phyloP scores from a whole-genome alignment of 2,329 filamentous ascomycete genomes.

The Neofusicoccum cordaticola region DNA sequence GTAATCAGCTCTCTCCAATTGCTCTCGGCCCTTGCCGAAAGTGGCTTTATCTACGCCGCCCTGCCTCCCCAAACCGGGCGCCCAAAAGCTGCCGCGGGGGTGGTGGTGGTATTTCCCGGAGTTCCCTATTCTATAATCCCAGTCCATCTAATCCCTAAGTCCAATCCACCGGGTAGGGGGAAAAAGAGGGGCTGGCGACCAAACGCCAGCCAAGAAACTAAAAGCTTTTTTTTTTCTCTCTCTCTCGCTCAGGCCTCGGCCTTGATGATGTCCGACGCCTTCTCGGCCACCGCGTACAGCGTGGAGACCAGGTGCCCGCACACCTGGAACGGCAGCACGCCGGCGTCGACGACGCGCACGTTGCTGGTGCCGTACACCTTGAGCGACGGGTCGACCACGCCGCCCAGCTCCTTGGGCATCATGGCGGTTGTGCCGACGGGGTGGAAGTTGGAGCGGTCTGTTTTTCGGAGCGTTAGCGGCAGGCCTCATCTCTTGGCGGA shows the following conservation, averaged over 20 bases:
- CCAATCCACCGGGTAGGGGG: too few species aligned
- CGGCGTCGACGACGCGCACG: constrained; percentile 21
- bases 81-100: too few species aligned
- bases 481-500: too few species aligned
- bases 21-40: too few species aligned
- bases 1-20: too few species aligned
- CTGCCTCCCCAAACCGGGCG: too few species aligned
- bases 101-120: too few species aligned
- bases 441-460: constrained; percentile 18
- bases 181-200: background rate
- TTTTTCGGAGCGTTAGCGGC: background rate
- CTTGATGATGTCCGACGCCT: constrained; percentile 33
- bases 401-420: constrained; percentile 22
- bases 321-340: constrained; percentile 19
- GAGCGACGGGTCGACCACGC: constrained; percentile 30
- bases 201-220: background rate
- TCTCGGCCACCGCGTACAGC: constrained; percentile 18
- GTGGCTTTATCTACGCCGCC: too few species aligned
- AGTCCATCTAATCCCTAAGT: background rate
- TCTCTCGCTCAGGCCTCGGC: constrained; percentile 4
- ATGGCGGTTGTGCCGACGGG: constrained; percentile 16
- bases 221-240: background rate
- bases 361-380: constrained; percentile 27
- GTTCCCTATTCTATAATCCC: too few species aligned
- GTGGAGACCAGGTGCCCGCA: constrained; percentile 15